Evolutionary conservation across 495 filamentous ascomycete genomes (phyloP), one percentile per base, ranked within the genome.

Genomic region (Hyaloscypha variabilis): DNA sequence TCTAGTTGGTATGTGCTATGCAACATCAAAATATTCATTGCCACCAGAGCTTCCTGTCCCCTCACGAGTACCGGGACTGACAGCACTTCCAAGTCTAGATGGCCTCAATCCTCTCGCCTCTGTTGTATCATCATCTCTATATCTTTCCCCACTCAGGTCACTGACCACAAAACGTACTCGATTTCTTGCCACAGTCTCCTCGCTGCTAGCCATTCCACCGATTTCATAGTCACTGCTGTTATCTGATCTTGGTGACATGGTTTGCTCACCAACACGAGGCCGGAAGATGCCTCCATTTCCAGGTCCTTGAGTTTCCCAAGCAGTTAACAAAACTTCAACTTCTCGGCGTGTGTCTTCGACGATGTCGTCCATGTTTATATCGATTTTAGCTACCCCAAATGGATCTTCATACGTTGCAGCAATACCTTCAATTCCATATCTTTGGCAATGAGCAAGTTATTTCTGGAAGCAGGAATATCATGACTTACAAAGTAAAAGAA

Each of bases 301-400:
- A n/a, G 58, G 36, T 2, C 70, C 70, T 58, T 69, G 66, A n/a
- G 67, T 72, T 57, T 72, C 82, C 89, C 90, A 93, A 64, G 89
- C 87, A 1, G 81, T 78, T 1, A 92, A 68, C 55, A 91, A 75
- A 23, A 88, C 87, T 58, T 83, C 79, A 30, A 90, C 81, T 76
- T 93, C 90, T 42, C 75, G 81, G 60, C 86, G 79, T 42, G 84
- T 77, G 71, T 93, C 90, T 54, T 88, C 85, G 8, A 89, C 85
- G 62, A 92, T 85, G 13, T 83, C 88, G 72, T 92, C 90, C 83
- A 92, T 90, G 71, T 90, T 90, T 75, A 93, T 92, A 73, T 92
- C 90, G 63, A 91, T 91, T 66, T 84, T 83, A 66, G 91, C 89
- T 6, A 69, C 67, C 8, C 90, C 89, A 73, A 93, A 92, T 0